Percentiles rank a stretch among this genome's conserved stretches.
phyloP scores from a whole-genome alignment of 164 flowering plant species.

The Stephania yunnanensis region DNA sequence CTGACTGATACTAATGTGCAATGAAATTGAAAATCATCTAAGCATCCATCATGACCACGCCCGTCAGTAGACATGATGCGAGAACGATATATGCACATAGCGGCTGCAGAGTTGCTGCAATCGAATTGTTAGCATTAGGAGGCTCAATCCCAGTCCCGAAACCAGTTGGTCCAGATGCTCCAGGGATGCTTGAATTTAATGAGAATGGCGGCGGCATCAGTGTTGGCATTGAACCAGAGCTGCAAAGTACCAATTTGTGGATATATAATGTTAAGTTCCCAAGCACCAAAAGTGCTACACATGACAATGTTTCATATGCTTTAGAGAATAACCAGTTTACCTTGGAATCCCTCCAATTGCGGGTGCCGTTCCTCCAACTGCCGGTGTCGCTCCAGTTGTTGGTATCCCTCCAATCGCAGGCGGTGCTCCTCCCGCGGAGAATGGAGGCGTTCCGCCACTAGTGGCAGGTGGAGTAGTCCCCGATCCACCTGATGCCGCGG shows the following conservation, averaged over 20 bases:
- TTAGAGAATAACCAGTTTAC: background rate
- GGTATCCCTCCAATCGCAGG: background rate
- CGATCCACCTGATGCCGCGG: too few species aligned
- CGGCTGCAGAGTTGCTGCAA: constrained; percentile 25
- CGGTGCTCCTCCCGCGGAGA: constrained; percentile 23
- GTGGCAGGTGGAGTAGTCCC: too few species aligned
- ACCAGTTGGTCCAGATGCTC: constrained; percentile 24
- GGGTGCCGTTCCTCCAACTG: background rate
- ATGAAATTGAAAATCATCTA: background rate
- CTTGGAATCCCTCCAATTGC: background rate
- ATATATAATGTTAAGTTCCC: background rate
- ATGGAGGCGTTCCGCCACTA: too few species aligned
- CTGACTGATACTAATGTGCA: background rate
- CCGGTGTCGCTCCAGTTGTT: constrained; percentile 15
- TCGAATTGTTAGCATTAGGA: constrained; percentile 28
- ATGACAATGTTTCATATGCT: background rate
- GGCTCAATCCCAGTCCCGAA: constrained; percentile 32
- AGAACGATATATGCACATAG: constrained; percentile 20
- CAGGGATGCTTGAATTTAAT: constrained; percentile 40
- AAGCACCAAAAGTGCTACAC: background rate
- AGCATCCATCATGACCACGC: constrained; percentile 5
- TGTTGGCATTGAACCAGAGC: constrained; percentile 15
- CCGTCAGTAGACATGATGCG: constrained; percentile 24
- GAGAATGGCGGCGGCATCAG: constrained; percentile 29
- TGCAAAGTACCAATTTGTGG: constrained; percentile 19